phyloP scores from a whole-genome alignment of 768 basidiomycete species.

The Lentinus tigrinus region DNA sequence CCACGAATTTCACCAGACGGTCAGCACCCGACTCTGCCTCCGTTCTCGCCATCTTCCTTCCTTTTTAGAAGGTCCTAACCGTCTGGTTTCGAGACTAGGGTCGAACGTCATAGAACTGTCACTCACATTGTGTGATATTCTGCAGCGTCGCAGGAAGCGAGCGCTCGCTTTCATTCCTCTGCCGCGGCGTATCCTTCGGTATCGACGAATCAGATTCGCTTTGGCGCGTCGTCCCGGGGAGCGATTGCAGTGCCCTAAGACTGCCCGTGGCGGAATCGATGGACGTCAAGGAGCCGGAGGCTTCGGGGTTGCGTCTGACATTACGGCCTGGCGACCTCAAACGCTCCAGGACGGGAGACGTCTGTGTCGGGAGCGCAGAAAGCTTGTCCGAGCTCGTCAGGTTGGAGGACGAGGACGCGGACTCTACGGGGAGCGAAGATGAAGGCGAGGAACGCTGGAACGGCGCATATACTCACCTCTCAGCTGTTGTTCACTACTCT shows the following conservation, averaged over 20 bases:
- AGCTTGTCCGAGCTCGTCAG: conserved; percentile 47
- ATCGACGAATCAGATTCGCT: conserved; percentile 37
- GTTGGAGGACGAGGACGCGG: conserved; percentile 30
- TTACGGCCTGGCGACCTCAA: conserved; percentile 33
- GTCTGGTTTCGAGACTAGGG: neutral
- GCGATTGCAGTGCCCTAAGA: conserved; percentile 19
- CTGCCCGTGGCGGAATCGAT: conserved; percentile 28
- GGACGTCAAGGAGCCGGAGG: conserved; percentile 42
- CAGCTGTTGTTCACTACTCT: neutral
- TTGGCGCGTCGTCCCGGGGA: conserved; percentile 16
- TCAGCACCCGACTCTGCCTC: too few species aligned
- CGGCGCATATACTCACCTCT: conserved; percentile 1
- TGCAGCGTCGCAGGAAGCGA: conserved; percentile 38
- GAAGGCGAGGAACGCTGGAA: neutral
- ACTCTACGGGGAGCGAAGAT: conserved; percentile 11
- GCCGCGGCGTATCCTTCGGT: conserved; percentile 45
- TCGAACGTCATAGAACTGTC: neutral
- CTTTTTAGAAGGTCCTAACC: too few species aligned
- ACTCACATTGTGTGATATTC: conserved; percentile 41
- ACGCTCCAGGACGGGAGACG: conserved; percentile 33
- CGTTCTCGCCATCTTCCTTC: too few species aligned
- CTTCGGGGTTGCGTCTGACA: conserved; percentile 37
- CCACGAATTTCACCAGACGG: too few species aligned
- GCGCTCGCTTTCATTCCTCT: conserved; percentile 55
- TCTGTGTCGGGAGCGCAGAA: conserved; percentile 36